Percentiles rank a stretch among this genome's conserved stretches.
phyloP scores from a whole-genome alignment of 2,329 filamentous ascomycete species.

The Penicillium verrucosum region DNA sequence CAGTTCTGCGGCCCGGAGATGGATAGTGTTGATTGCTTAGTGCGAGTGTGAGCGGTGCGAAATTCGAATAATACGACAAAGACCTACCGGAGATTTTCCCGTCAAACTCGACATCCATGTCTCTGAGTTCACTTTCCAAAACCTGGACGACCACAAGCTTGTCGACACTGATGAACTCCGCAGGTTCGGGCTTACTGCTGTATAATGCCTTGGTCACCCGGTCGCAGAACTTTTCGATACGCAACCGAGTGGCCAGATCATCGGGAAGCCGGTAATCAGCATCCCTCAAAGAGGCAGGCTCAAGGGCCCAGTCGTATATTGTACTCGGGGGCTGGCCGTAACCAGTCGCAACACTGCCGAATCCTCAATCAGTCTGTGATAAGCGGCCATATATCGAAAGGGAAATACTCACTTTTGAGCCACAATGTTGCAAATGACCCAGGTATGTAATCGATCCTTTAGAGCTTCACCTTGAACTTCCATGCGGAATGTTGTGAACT shows the following conservation, averaged over 20 bases:
- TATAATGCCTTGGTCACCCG: conserved; percentile 57
- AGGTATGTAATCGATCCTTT: conserved; percentile 61
- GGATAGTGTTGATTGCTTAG: conserved; percentile 46
- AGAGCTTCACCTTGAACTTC: conserved; percentile 59
- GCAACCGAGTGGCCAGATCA: conserved; percentile 50
- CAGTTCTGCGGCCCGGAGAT: conserved; percentile 45
- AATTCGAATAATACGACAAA: background rate
- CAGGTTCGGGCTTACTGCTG: conserved; percentile 53
- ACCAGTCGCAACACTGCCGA: conserved; percentile 56
- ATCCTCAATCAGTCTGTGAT: conserved; percentile 10
- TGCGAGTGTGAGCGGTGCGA: background rate
- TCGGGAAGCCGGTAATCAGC: conserved; percentile 48
- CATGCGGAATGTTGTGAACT: conserved; percentile 48
- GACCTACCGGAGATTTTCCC: conserved; percentile 34
- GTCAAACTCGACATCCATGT: conserved; percentile 53
- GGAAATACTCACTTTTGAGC: conserved; percentile 55
- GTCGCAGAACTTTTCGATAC: conserved; percentile 58
- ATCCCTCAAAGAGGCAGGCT: conserved; percentile 43
- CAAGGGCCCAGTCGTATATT: conserved; percentile 57
- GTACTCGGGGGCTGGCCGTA: conserved; percentile 63
- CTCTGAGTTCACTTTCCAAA: conserved; percentile 44
- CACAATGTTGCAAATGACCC: conserved; percentile 65
- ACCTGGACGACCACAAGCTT: conserved; percentile 45
- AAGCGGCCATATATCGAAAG: background rate
- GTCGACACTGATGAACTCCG: conserved; percentile 45